Conservation (phyloP, 2,329 filamentous ascomycete species). For the Diaporthe caulivora region DNA sequence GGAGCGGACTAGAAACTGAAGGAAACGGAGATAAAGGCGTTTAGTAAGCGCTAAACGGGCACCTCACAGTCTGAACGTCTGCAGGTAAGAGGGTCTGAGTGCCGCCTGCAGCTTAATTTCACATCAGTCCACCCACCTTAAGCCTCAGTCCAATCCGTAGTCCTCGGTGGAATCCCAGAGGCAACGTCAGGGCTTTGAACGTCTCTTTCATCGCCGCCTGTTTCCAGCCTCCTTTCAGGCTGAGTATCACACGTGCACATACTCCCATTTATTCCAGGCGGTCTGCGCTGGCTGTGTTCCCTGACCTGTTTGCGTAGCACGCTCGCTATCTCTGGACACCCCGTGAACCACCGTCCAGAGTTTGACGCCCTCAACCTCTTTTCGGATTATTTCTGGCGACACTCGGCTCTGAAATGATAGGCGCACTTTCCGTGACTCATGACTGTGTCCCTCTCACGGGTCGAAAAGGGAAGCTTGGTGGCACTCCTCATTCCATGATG, state of each 20-base stretch:
- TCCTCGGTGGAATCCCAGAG: too few relatives aligned
- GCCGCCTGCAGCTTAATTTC: neutral
- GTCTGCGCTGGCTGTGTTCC: constrained; percentile 20
- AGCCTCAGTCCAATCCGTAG: neutral
- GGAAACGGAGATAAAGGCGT: constrained; percentile 19
- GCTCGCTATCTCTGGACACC: neutral
- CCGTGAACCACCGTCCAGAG: neutral
- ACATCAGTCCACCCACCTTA: neutral
- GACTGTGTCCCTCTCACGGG: neutral
- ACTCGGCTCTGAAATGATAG: neutral
- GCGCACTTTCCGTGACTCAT: neutral
- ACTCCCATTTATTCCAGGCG: neutral
- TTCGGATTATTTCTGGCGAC: neutral
- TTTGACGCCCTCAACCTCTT: neutral
- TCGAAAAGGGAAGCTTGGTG: neutral
- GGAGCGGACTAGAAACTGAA: neutral
- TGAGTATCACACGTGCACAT: neutral
- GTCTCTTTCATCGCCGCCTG: neutral
- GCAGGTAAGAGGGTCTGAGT: neutral
- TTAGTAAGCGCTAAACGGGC: neutral
- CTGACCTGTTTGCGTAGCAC: constrained; percentile 23
- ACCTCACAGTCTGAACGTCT: neutral
- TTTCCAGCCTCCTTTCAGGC: neutral
- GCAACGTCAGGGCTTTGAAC: neutral
- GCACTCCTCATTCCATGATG: neutral